phyloP scores from a whole-genome alignment of 345 rosid genomes.

The Pistacia atlantica region DNA sequence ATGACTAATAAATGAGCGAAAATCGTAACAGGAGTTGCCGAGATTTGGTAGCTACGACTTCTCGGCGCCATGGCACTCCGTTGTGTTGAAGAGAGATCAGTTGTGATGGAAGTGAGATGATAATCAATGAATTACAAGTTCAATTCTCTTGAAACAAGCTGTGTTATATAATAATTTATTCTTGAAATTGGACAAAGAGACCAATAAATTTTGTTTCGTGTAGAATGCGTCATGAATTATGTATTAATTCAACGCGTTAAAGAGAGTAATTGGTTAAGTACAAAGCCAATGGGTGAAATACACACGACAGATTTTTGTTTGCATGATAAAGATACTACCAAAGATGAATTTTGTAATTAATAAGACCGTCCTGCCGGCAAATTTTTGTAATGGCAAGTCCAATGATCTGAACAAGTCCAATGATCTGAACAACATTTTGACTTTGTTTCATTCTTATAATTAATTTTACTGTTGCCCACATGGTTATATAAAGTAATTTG shows the following conservation, averaged over 20 bases:
- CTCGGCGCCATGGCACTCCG: slow-evolving; percentile 32
- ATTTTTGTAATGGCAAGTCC: slow-evolving; percentile 4
- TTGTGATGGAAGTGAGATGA: too few relatives aligned
- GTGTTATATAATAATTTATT: not conserved
- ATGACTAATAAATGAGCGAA: slow-evolving; percentile 44
- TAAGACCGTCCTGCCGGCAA: slow-evolving; percentile 29
- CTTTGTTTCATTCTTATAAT: too few relatives aligned
- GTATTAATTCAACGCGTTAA: not conserved
- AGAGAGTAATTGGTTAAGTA: not conserved
- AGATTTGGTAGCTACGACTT: slow-evolving; percentile 36
- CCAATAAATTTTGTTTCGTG: not conserved
- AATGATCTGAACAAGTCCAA: not conserved
- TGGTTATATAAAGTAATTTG: too few relatives aligned
- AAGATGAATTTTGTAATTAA: not conserved
- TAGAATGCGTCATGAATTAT: not conserved
- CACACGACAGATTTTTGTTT: slow-evolving; percentile 12
- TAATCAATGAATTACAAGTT: not conserved
- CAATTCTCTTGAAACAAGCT: not conserved
- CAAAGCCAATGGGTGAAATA: not conserved
- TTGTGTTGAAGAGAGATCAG: not conserved
- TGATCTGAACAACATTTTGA: not conserved
- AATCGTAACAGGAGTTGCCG: slow-evolving; percentile 38
- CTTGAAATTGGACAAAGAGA: not conserved
- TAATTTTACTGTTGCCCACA: too few relatives aligned
- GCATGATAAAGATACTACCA: not conserved